Conservation (phyloP, 2,329 filamentous ascomycete species). For the Stemphylium beticola region DNA sequence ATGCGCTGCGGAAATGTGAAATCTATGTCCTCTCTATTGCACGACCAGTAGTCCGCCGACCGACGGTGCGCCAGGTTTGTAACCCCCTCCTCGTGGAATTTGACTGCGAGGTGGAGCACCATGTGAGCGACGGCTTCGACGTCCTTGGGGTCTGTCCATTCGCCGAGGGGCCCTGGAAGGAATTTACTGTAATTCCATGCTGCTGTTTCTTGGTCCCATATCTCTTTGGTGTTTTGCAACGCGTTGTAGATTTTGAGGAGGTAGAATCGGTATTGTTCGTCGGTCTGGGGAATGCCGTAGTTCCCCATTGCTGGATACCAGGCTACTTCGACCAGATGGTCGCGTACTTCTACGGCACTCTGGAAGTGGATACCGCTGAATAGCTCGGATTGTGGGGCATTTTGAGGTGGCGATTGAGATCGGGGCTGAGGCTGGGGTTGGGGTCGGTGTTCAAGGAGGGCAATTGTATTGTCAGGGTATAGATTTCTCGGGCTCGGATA, state of each 20-base stretch:
- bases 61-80: background rate
- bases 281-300: background rate
- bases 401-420: background rate
- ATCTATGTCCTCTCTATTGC: background rate
- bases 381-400: background rate
- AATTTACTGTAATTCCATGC: background rate
- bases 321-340: background rate
- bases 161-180: background rate
- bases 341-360: background rate
- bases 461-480: background rate
- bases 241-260: background rate
- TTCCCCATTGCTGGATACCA: slow-evolving; percentile 1
- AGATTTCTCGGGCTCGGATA: background rate
- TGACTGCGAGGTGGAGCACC: background rate
- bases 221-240: background rate
- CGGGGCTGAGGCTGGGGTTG: background rate
- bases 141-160: slow-evolving; percentile 1
- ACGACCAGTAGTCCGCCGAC: background rate
- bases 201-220: background rate
- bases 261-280: background rate
- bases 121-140: slow-evolving; percentile 2
- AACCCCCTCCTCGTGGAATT: slow-evolving; percentile 4
- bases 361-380: slow-evolving; percentile 1
- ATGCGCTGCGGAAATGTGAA: slow-evolving; percentile 12
- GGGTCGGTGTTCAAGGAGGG: background rate